phyloP scores from a whole-genome alignment of 306 rosid species.

The Gillenia trifoliata region DNA sequence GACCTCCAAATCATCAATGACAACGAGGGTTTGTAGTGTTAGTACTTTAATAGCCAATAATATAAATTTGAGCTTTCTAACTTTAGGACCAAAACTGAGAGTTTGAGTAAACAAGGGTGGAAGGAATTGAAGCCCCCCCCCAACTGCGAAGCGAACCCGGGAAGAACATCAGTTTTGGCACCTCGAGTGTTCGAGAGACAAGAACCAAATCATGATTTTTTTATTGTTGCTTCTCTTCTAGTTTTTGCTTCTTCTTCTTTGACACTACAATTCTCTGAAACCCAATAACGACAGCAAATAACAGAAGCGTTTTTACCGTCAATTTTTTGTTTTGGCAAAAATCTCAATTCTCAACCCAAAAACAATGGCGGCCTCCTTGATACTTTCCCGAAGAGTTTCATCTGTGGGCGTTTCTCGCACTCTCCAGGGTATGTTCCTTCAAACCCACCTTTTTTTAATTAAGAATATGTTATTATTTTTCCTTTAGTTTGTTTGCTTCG shows the following conservation, averaged over 20 bases:
- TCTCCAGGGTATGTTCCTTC: conserved; percentile 32
- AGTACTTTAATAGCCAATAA: neutral
- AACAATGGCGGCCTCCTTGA: conserved; percentile 50
- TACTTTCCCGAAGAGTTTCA: conserved; percentile 41
- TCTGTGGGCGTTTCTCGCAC: conserved; percentile 27
- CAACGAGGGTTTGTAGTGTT: neutral
- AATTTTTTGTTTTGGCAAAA: neutral
- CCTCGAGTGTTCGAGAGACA: neutral
- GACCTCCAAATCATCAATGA: neutral
- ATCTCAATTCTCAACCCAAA: neutral
- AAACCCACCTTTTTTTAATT: neutral
- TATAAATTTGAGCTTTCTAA: neutral
- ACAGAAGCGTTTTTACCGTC: neutral
- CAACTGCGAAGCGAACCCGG: no score
- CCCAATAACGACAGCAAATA: neutral
- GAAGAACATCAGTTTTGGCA: neutral
- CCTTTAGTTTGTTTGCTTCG: neutral
- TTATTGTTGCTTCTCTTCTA: neutral
- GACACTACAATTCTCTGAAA: neutral
- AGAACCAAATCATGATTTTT: neutral
- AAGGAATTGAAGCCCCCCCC: neutral
- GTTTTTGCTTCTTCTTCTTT: neutral
- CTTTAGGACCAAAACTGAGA: neutral
- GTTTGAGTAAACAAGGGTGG: no score
- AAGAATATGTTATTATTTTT: neutral